Evolutionary conservation across 108 stramenopile species (phyloP).

Genomic region (Stephanodiscus minutulus): DNA sequence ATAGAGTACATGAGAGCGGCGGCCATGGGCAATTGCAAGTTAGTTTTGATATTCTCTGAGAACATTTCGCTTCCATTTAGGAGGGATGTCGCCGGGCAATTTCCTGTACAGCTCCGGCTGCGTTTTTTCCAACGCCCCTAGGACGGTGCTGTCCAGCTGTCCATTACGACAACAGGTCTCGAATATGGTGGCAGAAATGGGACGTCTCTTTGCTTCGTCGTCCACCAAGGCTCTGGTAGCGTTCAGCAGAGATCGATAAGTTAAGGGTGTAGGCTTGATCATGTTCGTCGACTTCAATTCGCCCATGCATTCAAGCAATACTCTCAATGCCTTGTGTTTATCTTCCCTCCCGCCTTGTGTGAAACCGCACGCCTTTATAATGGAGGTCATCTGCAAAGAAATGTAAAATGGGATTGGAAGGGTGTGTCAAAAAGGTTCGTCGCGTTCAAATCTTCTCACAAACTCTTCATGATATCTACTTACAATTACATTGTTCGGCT

Average conservation of each 20-base stretch:
- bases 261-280: constrained; percentile 17
- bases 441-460: background rate
- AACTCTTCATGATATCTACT: constrained; percentile 3
- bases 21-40: too few species aligned
- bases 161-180: constrained; percentile 39
- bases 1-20: too few species aligned
- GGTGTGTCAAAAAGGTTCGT: background rate
- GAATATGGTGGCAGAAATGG: constrained; percentile 39
- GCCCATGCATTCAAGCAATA: constrained; percentile 34
- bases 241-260: constrained; percentile 25
- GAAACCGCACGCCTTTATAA: constrained; percentile 40
- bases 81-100: constrained; percentile 36
- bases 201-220: constrained; percentile 25
- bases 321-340: constrained; percentile 28
- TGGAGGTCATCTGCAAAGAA: constrained; percentile 35
- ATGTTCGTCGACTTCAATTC: constrained; percentile 31
- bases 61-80: constrained; percentile 41
- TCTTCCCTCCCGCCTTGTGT: constrained; percentile 8
- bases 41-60: background rate
- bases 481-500: constrained; percentile 46
- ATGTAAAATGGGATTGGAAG: constrained; percentile 3
- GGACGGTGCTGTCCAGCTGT: constrained; percentile 31
- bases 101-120: constrained; percentile 39
- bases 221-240: constrained; percentile 20
- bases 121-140: constrained; percentile 29